Evolutionary conservation across 2,329 filamentous ascomycete genomes (phyloP), one percentile per base, ranked within the genome.

Genomic region (Alternaria postmessia): DNA sequence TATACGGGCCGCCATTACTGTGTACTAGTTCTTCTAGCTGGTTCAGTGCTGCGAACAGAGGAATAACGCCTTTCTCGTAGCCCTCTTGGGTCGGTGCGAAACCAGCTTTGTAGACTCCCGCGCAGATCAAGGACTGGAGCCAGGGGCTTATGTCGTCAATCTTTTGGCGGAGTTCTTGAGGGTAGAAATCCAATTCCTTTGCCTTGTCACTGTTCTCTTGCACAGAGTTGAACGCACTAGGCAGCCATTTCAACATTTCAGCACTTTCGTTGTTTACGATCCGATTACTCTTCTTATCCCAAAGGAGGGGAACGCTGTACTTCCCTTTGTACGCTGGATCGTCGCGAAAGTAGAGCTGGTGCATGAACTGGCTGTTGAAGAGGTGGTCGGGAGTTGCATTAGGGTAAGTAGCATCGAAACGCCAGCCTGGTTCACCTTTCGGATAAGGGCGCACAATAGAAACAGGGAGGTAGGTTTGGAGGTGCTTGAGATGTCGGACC

Each of bases 361-460:
- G 85, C 64, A 90, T 72, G 72, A 86, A 89, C 41, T 81, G 80
- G 61, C 84, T 86, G 28, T 82, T 80, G 64, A 87, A 90, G 5
- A 90, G 79, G 30, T 84, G 81, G 69, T 91, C 88, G 3, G 84
- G 81, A 0, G 87, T 89, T 6, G 88, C 84, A 16, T 81, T 84
- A 18, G 83, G 84, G 68, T 89, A 90, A 0, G 80, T 79, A 3
- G 76, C 75, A 0, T 87, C 84, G 66, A 91, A 90, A 30, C 81
- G 80, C 85, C 87, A 89, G 34, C 88, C 88, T 7, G 84, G 83
- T 18, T 84, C 83, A 51, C 87, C 88, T 71, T 91, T 91, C 0
- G 89, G 89, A 62, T 90, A 91, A 0, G 88, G 85, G 65, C 85
- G 86, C 1, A 90, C 87, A 4, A 89, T 79, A 1, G 85, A 87